Evolutionary conservation across 805 yeast genomes (phyloP).

Genomic region (Barnettozyma californica): DNA sequence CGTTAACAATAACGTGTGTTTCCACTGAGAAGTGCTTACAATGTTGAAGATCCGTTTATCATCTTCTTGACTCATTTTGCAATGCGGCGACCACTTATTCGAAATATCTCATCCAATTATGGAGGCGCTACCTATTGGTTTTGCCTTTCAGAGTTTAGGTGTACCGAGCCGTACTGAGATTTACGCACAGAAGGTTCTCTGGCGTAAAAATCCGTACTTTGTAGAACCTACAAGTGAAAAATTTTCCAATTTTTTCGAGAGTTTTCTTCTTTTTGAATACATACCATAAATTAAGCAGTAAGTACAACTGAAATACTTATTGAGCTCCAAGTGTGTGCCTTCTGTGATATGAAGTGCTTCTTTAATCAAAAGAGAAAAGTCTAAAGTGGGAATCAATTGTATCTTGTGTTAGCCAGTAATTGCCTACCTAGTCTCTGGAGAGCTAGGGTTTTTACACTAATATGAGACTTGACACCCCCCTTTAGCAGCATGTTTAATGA

Average conservation of each 20-base stretch:
- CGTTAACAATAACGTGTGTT: not conserved
- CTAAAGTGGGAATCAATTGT: conserved; percentile 31
- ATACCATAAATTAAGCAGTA: conserved; percentile 4
- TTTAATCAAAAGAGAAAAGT: conserved; percentile 14
- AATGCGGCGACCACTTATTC: not conserved
- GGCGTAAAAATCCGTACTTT: not conserved
- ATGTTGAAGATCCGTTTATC: conserved; percentile 16
- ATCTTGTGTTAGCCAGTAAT: conserved; percentile 15
- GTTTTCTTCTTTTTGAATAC: not conserved
- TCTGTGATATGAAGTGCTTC: not conserved
- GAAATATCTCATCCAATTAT: no score
- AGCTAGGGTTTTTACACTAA: conserved; percentile 15
- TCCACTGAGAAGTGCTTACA: conserved; percentile 8
- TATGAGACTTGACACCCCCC: conserved; percentile 27
- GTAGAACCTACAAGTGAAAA: conserved; percentile 3
- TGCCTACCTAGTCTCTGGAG: conserved; percentile 15
- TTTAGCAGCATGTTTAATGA: conserved; percentile 11
- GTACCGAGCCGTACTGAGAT: not conserved
- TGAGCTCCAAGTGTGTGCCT: conserved; percentile 17
- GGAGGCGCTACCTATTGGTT: not conserved
- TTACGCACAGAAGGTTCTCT: not conserved
- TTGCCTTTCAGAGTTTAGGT: not conserved
- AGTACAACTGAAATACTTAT: conserved; percentile 7
- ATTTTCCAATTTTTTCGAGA: conserved; percentile 2
- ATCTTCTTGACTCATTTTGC: conserved; percentile 10